These are phyloP conservation scores for Saccharomycodes ludwigii DNA, from an alignment of 805 yeast genomes.

Conservation along the genomic window DNA sequence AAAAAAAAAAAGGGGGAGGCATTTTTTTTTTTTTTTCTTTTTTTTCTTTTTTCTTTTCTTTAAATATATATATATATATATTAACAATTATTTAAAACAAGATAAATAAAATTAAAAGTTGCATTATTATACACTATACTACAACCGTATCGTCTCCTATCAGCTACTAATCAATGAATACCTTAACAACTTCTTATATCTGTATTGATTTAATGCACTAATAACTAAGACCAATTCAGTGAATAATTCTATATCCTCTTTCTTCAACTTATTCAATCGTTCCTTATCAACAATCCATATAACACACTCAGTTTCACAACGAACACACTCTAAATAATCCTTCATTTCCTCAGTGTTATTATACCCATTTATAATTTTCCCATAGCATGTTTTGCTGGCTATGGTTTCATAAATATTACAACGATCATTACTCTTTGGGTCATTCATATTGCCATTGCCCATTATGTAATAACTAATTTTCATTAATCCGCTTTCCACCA, in stretches of 20 bases:
- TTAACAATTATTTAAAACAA: too few relatives aligned
- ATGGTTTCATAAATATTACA: slow-evolving; percentile 33
- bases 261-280: slow-evolving; percentile 32
- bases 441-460: slow-evolving; percentile 8
- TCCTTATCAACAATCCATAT: slow-evolving; percentile 54
- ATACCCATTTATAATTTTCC: slow-evolving; percentile 22
- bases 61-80: too few relatives aligned
- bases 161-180: slow-evolving; percentile 55
- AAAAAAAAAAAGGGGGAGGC: too few relatives aligned
- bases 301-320: slow-evolving; percentile 48
- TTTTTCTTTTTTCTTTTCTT: too few relatives aligned
- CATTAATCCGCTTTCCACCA: slow-evolving; percentile 45
- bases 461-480: slow-evolving; percentile 31
- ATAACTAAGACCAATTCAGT: slow-evolving; percentile 54
- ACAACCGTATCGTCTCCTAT: too few relatives aligned
- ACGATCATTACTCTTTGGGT: too few relatives aligned
- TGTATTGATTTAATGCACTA: slow-evolving; percentile 48
- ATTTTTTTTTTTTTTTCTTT: too few relatives aligned
- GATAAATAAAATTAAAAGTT: too few relatives aligned
- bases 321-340: slow-evolving; percentile 33
- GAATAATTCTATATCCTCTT: slow-evolving; percentile 40
- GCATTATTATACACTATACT: too few relatives aligned
- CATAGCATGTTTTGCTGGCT: slow-evolving; percentile 46
- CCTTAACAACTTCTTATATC: slow-evolving; percentile 67
- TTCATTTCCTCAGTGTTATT: slow-evolving; percentile 25